These are phyloP conservation scores for Colletotrichum sansevieriae DNA, from an alignment of 2,329 filamentous ascomycete species.

Conservation along the genomic window DNA sequence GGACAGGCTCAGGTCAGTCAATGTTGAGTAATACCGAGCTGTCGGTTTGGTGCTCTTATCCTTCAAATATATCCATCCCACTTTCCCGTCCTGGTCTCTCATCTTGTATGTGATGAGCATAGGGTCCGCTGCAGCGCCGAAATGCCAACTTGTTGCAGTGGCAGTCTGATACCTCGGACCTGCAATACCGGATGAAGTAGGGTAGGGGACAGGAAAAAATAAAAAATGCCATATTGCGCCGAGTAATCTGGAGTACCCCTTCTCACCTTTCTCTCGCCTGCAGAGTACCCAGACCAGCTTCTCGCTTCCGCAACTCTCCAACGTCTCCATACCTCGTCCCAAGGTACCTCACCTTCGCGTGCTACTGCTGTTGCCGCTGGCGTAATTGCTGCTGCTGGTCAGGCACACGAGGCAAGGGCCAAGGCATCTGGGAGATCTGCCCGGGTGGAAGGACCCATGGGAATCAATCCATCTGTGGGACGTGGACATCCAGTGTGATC, in stretches of 20 bases:
- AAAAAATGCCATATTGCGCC: slow-evolving; percentile 15
- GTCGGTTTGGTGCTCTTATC: slow-evolving; percentile 8
- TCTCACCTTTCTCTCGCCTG: slow-evolving; percentile 19
- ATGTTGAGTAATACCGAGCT: slow-evolving; percentile 28
- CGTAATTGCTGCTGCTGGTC: slow-evolving; percentile 16
- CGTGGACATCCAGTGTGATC: slow-evolving; percentile 16
- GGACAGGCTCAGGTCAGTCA: slow-evolving; percentile 18
- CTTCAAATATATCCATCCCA: neutral
- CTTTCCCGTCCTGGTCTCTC: slow-evolving; percentile 20
- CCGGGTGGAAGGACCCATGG: slow-evolving; percentile 39
- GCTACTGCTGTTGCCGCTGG: slow-evolving; percentile 4
- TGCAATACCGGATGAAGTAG: slow-evolving; percentile 21
- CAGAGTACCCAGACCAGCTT: slow-evolving; percentile 1
- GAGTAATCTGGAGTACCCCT: slow-evolving; percentile 13
- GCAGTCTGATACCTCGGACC: slow-evolving; percentile 23
- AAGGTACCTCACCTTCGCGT: slow-evolving; percentile 15
- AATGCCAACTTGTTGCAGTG: slow-evolving; percentile 13
- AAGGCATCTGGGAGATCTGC: slow-evolving; percentile 42
- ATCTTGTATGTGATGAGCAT: slow-evolving; percentile 26
- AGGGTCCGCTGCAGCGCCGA: slow-evolving; percentile 21
- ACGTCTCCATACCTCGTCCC: slow-evolving; percentile 11
- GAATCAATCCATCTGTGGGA: slow-evolving; percentile 24
- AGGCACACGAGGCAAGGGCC: slow-evolving; percentile 35
- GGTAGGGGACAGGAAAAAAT: neutral
- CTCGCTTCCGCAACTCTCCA: slow-evolving; percentile 16